Evolutionary conservation across 306 rosid genomes (phyloP), one percentile per base, ranked within the genome.

Genomic region (Vigna nakashimae): DNA sequence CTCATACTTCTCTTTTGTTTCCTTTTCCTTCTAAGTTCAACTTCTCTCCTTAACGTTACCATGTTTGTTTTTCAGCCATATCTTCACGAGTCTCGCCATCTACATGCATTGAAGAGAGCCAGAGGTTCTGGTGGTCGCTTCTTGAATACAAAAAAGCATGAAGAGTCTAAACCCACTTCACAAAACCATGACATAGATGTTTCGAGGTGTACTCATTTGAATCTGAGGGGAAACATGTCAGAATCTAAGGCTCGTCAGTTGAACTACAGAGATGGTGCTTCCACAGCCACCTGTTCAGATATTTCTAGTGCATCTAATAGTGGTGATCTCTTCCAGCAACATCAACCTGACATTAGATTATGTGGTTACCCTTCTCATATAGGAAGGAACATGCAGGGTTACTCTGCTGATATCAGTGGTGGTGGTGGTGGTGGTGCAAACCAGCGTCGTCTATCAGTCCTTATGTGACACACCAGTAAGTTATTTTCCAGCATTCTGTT

Each of bases 71-170:
- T 80, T 82, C 92, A 91, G 97, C 94, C 97, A 2, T 91, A 91
- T 87, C 87, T 88, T 73, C 97, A 91, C 1, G 94, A 91, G 69
- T 91, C 97, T 1, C 86, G 92, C 50, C 97, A 91, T 60, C 81
- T 82, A 43, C 97, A 91, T 76, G 97, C 97, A 10, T 11, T 91
- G 34, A 90, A 87, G 86, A 85, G 94, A 80, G 92, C 94, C 38
- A 84, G 94, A 80, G 94, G 94, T 63, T 74, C 91, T 2, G 90
- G 97, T 0, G 97, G 97, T 9, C 92, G 97, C 53, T 91, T 91
- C 62, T 88, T 91, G 32, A 90, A 90, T 74, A 50, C 72, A 36
- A 90, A 90, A 74, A 82, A 82, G 52, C 84, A 73, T 24, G 79
- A 84, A 50, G 87, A 79, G 46, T 50, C 81, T 7, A 80, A 82